Evolutionary conservation across 495 filamentous ascomycete genomes (phyloP), one percentile per base, ranked within the genome.

Genomic region (Neurospora hispaniola): DNA sequence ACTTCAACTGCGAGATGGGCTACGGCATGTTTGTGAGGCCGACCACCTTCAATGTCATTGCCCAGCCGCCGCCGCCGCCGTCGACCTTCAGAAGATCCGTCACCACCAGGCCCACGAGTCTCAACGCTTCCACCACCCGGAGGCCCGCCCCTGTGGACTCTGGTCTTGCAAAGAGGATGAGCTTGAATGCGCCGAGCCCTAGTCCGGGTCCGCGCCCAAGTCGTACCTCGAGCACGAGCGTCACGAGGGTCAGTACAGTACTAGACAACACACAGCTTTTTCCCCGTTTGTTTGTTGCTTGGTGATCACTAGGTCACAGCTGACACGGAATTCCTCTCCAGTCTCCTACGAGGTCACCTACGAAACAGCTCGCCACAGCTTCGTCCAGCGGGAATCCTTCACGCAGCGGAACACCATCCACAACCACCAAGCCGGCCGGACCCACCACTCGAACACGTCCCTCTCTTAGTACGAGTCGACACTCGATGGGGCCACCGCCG

Each of bases 1-100:
- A 99, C 81, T 99, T 98, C 77, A 88, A 94, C 35, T 98, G 95
- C 78, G 81, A 89, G 70, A 89, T 89, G 72, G 88, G 88, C 7
- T 88, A 88, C 82, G 96, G 96, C 76, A 96, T 98, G 91, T 99
- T 99, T 77, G 87, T 97, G 41, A 86, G 91, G 42, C 90, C 92
- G 7, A 78, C 84, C 4, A 89, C 88, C 3, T 82, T 88, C 35
- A 84, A 84, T 39, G 79, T 94, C 23, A 71, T 96, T 48, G 87
- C 89, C 70, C 83, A 89, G 71, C 84, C 90, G 11, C 77, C 39
- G 39, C 39, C 84, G 71, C 80, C 78, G 11, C 77, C 39, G 39
- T 69, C 78, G 20, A 71, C 79, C 73, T 70, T 76, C 70, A 81
- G 79, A 75, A 79, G 79, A 74, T 42, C 80, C 35, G 59, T 72